phyloP scores from a whole-genome alignment of 176 grass and related monocot species.

The Thalia dealbata region DNA sequence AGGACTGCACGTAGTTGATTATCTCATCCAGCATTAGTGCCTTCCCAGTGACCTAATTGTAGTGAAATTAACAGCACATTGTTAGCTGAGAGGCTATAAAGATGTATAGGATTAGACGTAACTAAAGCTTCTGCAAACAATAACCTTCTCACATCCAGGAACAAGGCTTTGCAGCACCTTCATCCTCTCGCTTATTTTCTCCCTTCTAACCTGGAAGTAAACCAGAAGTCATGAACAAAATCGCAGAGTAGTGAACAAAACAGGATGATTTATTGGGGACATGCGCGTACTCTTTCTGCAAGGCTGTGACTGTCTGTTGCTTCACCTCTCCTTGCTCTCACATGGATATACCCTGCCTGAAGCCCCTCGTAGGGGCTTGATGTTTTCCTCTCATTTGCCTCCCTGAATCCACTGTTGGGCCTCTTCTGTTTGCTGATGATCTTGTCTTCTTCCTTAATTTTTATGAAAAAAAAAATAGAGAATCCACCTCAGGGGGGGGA shows the following conservation, averaged over 20 bases:
- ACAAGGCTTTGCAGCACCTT: constrained; percentile 36
- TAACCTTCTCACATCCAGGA: constrained; percentile 37
- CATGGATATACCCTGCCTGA: constrained; percentile 28
- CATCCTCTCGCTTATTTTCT: constrained; percentile 45
- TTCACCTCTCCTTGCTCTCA: constrained; percentile 34
- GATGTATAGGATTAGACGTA: neutral
- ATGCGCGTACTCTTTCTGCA: constrained; percentile 22
- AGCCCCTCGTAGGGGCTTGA: constrained; percentile 3
- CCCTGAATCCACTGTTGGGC: constrained; percentile 2
- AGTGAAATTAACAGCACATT: neutral
- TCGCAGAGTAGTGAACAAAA: too few species aligned
- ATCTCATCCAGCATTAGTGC: constrained; percentile 40
- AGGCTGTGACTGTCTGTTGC: constrained; percentile 32
- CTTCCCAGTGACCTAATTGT: constrained; percentile 32
- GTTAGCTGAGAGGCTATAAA: too few species aligned
- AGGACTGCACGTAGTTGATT: constrained; percentile 45
- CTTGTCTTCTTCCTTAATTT: constrained; percentile 16
- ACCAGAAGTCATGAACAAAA: neutral
- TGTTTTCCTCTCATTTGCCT: constrained; percentile 7
- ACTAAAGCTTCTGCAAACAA: neutral
- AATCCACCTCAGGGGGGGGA: neutral
- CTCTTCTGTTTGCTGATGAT: constrained; percentile 21
- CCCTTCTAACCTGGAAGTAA: constrained; percentile 34
- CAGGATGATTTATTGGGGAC: neutral
- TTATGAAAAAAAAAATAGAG: neutral